Conservation (phyloP, 2,329 filamentous ascomycete genomes). For the Amylocarpus encephaloides region DNA sequence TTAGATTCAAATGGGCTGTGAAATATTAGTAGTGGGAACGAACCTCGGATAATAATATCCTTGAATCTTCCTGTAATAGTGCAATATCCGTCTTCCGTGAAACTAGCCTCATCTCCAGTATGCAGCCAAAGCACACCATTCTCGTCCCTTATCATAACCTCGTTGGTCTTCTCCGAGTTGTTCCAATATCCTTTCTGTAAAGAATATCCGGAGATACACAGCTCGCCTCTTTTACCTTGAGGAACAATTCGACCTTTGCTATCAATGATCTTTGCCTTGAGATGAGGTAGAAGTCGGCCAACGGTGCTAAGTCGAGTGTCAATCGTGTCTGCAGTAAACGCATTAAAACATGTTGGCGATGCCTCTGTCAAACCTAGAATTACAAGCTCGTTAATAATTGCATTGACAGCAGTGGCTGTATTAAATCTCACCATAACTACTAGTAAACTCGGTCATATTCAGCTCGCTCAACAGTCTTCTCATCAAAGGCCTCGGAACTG, state of each 20-base stretch:
- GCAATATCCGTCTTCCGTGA: conserved; percentile 38
- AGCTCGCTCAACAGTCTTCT: conserved; percentile 52
- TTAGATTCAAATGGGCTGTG: neutral
- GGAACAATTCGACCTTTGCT: conserved; percentile 46
- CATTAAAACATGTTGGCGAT: conserved; percentile 3
- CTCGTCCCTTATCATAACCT: conserved; percentile 26
- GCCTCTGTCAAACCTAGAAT: neutral
- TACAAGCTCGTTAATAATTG: neutral
- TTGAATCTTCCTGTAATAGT: conserved; percentile 63
- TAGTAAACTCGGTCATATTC: conserved; percentile 53
- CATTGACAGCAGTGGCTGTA: neutral
- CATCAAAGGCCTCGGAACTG: conserved; percentile 58
- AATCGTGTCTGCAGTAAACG: conserved; percentile 1
- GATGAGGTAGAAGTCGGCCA: conserved; percentile 40
- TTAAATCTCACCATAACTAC: conserved; percentile 34
- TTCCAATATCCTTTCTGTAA: conserved; percentile 58
- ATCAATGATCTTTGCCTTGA: conserved; percentile 48
- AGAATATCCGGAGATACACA: conserved; percentile 57
- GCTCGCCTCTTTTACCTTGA: conserved; percentile 51
- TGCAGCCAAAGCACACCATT: conserved; percentile 40
- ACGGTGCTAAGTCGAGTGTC: conserved; percentile 4
- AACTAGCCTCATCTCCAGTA: conserved; percentile 48
- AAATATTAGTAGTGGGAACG: neutral
- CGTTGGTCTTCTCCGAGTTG: conserved; percentile 35
- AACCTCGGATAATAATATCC: conserved; percentile 63